phyloP scores from a whole-genome alignment of 2,329 filamentous ascomycete genomes.

The Hypoxylon rubiginosum region DNA sequence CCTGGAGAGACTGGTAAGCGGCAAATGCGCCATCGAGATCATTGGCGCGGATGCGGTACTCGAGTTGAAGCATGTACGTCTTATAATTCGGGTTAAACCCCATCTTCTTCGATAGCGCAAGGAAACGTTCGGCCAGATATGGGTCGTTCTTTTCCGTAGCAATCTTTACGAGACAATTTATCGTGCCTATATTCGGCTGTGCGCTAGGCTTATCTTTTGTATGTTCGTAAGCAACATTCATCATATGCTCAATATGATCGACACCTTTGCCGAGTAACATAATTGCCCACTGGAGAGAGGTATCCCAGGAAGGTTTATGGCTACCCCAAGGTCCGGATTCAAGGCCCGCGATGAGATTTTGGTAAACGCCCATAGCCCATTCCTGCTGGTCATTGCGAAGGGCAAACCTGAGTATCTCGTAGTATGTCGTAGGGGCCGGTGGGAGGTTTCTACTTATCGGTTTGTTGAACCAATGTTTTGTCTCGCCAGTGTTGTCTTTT shows the following conservation, averaged over 20 bases:
- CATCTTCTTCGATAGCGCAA: slow-evolving; percentile 74
- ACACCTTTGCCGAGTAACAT: slow-evolving; percentile 76
- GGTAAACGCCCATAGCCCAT: slow-evolving; percentile 74
- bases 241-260: slow-evolving; percentile 80
- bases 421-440: slow-evolving; percentile 63
- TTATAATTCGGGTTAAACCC: slow-evolving; percentile 75
- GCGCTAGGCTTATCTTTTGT: slow-evolving; percentile 61
- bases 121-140: slow-evolving; percentile 79
- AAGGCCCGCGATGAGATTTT: slow-evolving; percentile 60
- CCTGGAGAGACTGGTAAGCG: slow-evolving; percentile 74
- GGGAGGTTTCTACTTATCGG: slow-evolving; percentile 58
- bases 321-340: slow-evolving; percentile 54
- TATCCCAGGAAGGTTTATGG: slow-evolving; percentile 74
- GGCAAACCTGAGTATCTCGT: slow-evolving; percentile 71
- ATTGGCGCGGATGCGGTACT: slow-evolving; percentile 78
- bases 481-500: slow-evolving; percentile 69
- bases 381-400: slow-evolving; percentile 69
- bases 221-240: slow-evolving; percentile 72
- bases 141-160: slow-evolving; percentile 78
- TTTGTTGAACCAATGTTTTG: slow-evolving; percentile 76
- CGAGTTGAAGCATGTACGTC: slow-evolving; percentile 81
- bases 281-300: slow-evolving; percentile 81
- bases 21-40: slow-evolving; percentile 78
- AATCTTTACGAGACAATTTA: slow-evolving; percentile 82
- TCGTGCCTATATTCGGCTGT: slow-evolving; percentile 75